A percentile compares a stretch with the other conserved stretches of the same genome.
Conservation (phyloP, 345 rosid species). For the Gossypium arboreum region DNA sequence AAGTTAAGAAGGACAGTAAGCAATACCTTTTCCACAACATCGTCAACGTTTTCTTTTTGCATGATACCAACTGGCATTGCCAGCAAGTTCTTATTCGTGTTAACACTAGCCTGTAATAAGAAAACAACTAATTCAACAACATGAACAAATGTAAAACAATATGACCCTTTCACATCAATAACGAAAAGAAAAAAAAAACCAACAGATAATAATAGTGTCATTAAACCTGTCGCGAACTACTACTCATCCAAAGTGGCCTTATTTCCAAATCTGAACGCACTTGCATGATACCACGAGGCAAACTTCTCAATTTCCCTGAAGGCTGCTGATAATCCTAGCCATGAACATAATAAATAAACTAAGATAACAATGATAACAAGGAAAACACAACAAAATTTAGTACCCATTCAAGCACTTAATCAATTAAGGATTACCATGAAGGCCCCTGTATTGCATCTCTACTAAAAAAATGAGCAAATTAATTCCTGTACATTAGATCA, state of each 20-base stretch:
- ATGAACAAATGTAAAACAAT: constrained; percentile 1
- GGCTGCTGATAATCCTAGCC: constrained; percentile 48
- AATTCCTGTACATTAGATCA: no score
- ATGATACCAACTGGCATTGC: constrained; percentile 91
- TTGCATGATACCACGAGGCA: constrained; percentile 70
- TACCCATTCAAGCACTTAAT: not conserved
- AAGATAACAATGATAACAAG: constrained; percentile 4
- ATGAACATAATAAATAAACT: constrained; percentile 14
- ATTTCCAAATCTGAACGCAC: constrained; percentile 80
- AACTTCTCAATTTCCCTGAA: constrained; percentile 40
- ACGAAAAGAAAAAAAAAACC: constrained; percentile 3
- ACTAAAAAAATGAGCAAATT: no score
- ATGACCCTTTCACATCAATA: not conserved
- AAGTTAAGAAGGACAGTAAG: constrained; percentile 11
- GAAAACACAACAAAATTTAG: not conserved
- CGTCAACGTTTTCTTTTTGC: constrained; percentile 72
- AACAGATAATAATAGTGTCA: not conserved
- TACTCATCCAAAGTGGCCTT: constrained; percentile 87
- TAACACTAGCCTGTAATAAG: constrained; percentile 35
- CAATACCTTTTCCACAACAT: constrained; percentile 70
- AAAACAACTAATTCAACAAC: constrained; percentile 13
- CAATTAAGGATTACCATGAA: not conserved
- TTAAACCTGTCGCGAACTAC: constrained; percentile 27
- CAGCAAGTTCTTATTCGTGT: constrained; percentile 51
- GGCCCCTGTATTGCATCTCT: no score